phyloP scores from a whole-genome alignment of 768 basidiomycete genomes.

The Termitomyces sp. region DNA sequence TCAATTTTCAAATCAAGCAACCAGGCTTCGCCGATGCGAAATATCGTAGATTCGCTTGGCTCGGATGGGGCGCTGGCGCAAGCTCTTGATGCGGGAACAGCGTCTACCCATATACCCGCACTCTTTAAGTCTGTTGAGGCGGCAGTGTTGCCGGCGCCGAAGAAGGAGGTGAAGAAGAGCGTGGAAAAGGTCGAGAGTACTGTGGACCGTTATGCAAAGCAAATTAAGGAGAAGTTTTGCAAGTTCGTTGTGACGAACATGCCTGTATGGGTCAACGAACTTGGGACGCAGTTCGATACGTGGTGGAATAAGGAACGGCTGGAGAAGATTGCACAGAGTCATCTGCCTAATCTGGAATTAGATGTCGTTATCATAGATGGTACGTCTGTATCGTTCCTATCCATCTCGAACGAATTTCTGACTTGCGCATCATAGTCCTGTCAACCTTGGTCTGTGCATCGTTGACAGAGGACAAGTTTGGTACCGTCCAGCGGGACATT shows the following conservation, averaged over 20 bases:
- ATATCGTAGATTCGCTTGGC: conserved; percentile 50
- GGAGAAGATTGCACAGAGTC: conserved; percentile 45
- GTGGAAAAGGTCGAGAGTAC: conserved; percentile 9
- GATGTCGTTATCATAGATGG: conserved; percentile 61
- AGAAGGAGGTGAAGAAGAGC: conserved; percentile 17
- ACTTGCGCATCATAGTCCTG: conserved; percentile 41
- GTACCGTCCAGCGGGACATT: conserved; percentile 81
- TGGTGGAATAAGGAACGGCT: conserved; percentile 61
- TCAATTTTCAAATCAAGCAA: conserved; percentile 38
- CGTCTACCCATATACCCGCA: conserved; percentile 31
- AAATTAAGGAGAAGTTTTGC: neutral
- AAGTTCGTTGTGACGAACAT: neutral
- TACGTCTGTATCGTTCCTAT: conserved; percentile 21
- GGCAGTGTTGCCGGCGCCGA: conserved; percentile 9
- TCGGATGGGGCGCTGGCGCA: conserved; percentile 53
- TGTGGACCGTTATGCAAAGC: conserved; percentile 1
- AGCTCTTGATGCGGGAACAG: conserved; percentile 42
- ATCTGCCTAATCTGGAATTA: conserved; percentile 55
- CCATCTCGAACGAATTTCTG: neutral
- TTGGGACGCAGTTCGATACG: conserved; percentile 1
- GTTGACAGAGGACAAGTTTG: conserved; percentile 74
- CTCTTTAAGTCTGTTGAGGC: conserved; percentile 38
- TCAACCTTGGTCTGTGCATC: conserved; percentile 67
- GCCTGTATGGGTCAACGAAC: conserved; percentile 1
- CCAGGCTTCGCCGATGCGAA: conserved; percentile 42